Conservation (phyloP, 805 yeast species). For the Ogataea haglerorum region DNA sequence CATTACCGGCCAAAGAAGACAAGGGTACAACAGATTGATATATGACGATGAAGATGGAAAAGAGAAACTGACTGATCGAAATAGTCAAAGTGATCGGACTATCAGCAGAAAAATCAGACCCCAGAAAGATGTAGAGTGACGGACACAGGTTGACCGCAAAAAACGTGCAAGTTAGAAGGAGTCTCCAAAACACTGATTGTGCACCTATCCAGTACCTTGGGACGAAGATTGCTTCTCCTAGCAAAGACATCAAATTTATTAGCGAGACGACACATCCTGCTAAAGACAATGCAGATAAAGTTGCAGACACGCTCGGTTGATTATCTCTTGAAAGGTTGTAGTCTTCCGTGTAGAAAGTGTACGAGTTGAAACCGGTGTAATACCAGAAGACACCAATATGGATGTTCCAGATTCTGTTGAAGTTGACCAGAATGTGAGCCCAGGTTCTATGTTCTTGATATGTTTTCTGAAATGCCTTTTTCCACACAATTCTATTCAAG, state of each 20-base stretch:
- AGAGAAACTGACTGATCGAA: conserved; percentile 51
- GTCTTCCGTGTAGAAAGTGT: conserved; percentile 59
- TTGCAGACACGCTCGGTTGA: conserved; percentile 56
- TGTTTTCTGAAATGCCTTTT: conserved; percentile 66
- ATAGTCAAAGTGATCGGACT: conserved; percentile 39
- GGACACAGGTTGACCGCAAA: conserved; percentile 50
- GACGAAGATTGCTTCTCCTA: conserved; percentile 58
- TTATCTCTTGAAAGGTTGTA: conserved; percentile 53
- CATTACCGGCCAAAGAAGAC: conserved; percentile 48
- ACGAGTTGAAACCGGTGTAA: conserved; percentile 65
- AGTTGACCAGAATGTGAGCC: conserved; percentile 70
- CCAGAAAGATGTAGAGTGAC: conserved; percentile 45
- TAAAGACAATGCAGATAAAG: conserved; percentile 56
- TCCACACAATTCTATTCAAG: conserved; percentile 62
- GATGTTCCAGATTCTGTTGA: conserved; percentile 76
- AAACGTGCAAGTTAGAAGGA: conserved; percentile 39
- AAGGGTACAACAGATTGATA: conserved; percentile 64
- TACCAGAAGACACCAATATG: conserved; percentile 77
- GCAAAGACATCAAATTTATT: conserved; percentile 52
- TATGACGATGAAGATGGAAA: conserved; percentile 51
- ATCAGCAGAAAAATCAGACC: conserved; percentile 34
- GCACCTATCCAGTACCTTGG: conserved; percentile 77
- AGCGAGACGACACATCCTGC: conserved; percentile 64
- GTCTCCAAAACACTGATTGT: conserved; percentile 49
- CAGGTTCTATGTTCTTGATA: conserved; percentile 72